Evolutionary conservation across 345 rosid genomes (phyloP).

Genomic region (Rhizophora apiculata): DNA sequence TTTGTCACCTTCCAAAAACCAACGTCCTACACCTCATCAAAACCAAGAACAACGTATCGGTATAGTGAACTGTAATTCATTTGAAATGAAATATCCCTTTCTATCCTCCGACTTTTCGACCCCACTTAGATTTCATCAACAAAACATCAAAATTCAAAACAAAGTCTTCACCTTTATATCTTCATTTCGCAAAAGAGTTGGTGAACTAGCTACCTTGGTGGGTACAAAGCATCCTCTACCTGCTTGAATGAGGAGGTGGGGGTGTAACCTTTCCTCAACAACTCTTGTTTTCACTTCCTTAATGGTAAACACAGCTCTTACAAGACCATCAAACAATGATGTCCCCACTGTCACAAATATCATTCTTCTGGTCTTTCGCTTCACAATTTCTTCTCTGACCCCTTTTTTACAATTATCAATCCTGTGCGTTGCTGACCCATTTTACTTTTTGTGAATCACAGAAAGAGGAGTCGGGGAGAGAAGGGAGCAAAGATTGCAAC

Average conservation of each 20-base stretch:
- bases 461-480: no score
- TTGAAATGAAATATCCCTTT: no score
- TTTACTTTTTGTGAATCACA: no score
- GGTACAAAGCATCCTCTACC: slow-evolving; percentile 75
- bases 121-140: not conserved
- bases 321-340: slow-evolving; percentile 55
- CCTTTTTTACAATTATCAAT: slow-evolving; percentile 20
- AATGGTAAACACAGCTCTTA: slow-evolving; percentile 46
- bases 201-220: slow-evolving; percentile 38
- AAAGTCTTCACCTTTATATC: not conserved
- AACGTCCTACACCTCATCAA: no score
- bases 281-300: slow-evolving; percentile 51
- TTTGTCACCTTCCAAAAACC: no score
- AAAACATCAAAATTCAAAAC: not conserved
- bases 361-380: slow-evolving; percentile 20
- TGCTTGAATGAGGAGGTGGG: slow-evolving; percentile 74
- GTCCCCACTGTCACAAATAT: slow-evolving; percentile 88
- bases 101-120: no score
- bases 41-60: no score
- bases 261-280: slow-evolving; percentile 57
- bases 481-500: no score
- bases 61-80: no score
- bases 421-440: no score
- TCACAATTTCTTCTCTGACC: slow-evolving; percentile 18
- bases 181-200: no score